phyloP scores from a whole-genome alignment of 2,329 filamentous ascomycete species.

The Hansfordia pulvinata region DNA sequence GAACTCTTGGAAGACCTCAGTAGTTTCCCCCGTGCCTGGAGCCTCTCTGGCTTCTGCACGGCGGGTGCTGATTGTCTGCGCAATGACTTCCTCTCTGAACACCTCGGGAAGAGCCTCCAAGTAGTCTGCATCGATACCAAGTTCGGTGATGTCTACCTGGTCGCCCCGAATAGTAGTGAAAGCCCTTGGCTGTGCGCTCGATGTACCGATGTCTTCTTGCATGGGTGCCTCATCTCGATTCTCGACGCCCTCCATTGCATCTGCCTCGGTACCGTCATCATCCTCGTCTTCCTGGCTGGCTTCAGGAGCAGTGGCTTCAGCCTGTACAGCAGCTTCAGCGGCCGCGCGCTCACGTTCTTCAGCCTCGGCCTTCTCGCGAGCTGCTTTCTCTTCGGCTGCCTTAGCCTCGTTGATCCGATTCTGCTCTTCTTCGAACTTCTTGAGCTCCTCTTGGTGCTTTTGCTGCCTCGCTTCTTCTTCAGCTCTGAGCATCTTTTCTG shows the following conservation, averaged over 20 bases:
- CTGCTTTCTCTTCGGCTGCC: slow-evolving; percentile 55
- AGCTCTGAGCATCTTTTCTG: too few relatives aligned
- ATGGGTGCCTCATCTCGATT: slow-evolving; percentile 23
- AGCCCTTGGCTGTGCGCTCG: slow-evolving; percentile 47
- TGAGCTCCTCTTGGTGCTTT: slow-evolving; percentile 51
- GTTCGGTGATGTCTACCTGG: slow-evolving; percentile 81
- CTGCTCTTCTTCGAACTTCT: slow-evolving; percentile 54
- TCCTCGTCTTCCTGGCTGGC: slow-evolving; percentile 28
- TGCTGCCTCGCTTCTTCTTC: slow-evolving; percentile 49
- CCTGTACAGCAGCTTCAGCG: slow-evolving; percentile 37
- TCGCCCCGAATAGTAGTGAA: slow-evolving; percentile 76
- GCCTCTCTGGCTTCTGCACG: slow-evolving; percentile 62
- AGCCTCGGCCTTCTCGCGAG: slow-evolving; percentile 54
- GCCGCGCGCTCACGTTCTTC: slow-evolving; percentile 55
- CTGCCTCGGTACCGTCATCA: slow-evolving; percentile 19
- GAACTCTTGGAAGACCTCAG: slow-evolving; percentile 85
- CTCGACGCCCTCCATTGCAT: slow-evolving; percentile 70
- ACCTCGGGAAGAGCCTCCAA: slow-evolving; percentile 96
- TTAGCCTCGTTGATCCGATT: slow-evolving; percentile 54
- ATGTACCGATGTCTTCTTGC: slow-evolving; percentile 21
- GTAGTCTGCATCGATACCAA: slow-evolving; percentile 91
- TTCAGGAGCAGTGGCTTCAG: slow-evolving; percentile 33
- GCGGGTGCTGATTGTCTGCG: slow-evolving; percentile 73
- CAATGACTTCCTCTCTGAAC: slow-evolving; percentile 88
- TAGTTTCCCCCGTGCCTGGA: slow-evolving; percentile 58